Evolutionary conservation across 176 grass and related monocot genomes (phyloP), one percentile per base, ranked within the genome.

Genomic region (Hyparrhenia diplandra): DNA sequence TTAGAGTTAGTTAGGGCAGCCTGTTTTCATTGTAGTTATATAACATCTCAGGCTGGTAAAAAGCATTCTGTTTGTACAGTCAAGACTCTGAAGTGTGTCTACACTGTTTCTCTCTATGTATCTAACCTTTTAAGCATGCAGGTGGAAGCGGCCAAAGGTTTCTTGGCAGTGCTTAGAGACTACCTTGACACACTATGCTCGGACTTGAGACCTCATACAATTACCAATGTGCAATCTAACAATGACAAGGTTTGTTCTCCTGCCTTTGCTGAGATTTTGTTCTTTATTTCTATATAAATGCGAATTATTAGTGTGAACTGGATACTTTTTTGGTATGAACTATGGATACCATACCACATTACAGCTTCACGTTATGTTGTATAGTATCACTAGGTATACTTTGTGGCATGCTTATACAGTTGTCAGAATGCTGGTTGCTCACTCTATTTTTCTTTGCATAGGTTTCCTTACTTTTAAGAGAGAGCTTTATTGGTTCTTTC

Each of bases 141-240:
- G 93, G 93, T 93, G 61, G 97, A 99, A 93, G 91, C 97, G 7
- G 97, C 97, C 55, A 99, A 99, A 93, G 97, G 90, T 85, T 96
- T 99, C 87, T 82, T 94, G 77, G 90, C 97, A 46, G 87, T 92
- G 67, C 82, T 99, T 81, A 93, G 93, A 89, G 86, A 93, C 32
- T 83, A 99, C 80, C 90, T 99, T n/a, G 97, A 99, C 91, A 91
- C 89, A 17, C 74, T 96, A 32, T 99, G 97, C 84, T 91, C 91
- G n/a, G 96, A 99, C 71, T 83, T 99, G 67, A 81, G 97, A 81
- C 96, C 97, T 80, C 97, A 96, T 82, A 99, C 97, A 6, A 96
- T 96, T 57, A 99, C 97, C 74, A 99, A 99, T 90, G 97, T 99
- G 5, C 97, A 99, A 91, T 96, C 93, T 45, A 96, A 99, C 74